These are phyloP conservation scores for Diaporthe destruens DNA, from an alignment of 2,329 filamentous ascomycete genomes.

Conservation along the genomic window DNA sequence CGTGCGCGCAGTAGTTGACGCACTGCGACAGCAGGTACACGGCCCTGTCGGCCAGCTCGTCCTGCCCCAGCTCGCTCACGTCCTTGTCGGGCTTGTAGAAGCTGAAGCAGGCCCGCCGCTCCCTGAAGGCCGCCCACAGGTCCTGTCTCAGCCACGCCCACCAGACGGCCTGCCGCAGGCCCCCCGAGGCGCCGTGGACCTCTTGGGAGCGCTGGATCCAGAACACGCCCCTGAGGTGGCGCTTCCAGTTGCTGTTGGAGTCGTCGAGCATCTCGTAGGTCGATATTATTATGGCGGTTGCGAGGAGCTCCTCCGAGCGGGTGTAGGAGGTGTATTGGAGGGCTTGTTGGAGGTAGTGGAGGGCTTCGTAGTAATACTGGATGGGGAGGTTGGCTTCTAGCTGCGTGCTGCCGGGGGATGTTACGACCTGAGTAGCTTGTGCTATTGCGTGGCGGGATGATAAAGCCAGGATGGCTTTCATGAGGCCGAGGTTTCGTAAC, in stretches of 20 bases:
- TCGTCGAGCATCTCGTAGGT: slow-evolving; percentile 50
- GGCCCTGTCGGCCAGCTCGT: background rate
- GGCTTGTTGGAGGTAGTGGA: slow-evolving; percentile 48
- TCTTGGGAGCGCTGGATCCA: slow-evolving; percentile 48
- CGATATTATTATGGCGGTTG: slow-evolving; percentile 47
- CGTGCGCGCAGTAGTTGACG: slow-evolving; percentile 57
- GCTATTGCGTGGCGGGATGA: slow-evolving; percentile 61
- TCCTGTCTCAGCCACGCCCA: slow-evolving; percentile 51
- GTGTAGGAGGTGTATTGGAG: slow-evolving; percentile 46
- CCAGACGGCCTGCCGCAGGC: slow-evolving; percentile 48
- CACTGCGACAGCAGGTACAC: slow-evolving; percentile 57
- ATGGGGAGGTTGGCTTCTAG: slow-evolving; percentile 38
- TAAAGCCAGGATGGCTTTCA: slow-evolving; percentile 44
- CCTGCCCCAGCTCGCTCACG: background rate
- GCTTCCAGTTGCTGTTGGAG: slow-evolving; percentile 48
- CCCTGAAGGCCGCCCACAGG: slow-evolving; percentile 44
- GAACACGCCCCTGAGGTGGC: slow-evolving; percentile 49
- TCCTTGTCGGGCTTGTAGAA: background rate
- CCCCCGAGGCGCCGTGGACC: slow-evolving; percentile 47
- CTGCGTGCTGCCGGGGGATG: background rate
- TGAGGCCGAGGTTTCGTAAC: slow-evolving; percentile 59
- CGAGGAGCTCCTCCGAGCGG: slow-evolving; percentile 48
- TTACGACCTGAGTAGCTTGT: slow-evolving; percentile 49
- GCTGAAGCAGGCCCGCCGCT: background rate
- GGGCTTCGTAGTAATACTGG: slow-evolving; percentile 48